Evolutionary conservation across 2,329 filamentous ascomycete species (phyloP).

Genomic region (Orbilia brochopaga): DNA sequence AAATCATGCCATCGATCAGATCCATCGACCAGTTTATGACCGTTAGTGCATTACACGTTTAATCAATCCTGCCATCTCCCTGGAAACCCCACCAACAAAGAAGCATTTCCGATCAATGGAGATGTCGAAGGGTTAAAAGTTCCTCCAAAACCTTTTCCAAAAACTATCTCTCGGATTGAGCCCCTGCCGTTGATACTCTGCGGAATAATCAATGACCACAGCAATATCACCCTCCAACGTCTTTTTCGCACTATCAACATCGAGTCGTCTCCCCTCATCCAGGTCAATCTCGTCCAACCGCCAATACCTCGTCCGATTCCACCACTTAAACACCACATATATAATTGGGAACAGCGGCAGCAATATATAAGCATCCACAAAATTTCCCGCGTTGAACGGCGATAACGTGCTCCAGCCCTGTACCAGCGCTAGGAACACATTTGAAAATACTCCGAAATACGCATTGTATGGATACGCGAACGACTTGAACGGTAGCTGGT

Average conservation of each 20-base stretch:
- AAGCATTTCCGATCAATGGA: too few relatives aligned
- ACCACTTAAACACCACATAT: slow-evolving; percentile 64
- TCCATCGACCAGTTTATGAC: too few relatives aligned
- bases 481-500: slow-evolving; percentile 41
- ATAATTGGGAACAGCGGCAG: slow-evolving; percentile 67
- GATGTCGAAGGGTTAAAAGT: slow-evolving; percentile 43
- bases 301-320: slow-evolving; percentile 61
- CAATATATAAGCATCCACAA: slow-evolving; percentile 70
- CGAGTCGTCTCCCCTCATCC: slow-evolving; percentile 39
- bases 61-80: too few relatives aligned
- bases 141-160: slow-evolving; percentile 43
- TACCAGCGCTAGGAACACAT: slow-evolving; percentile 41
- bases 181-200: slow-evolving; percentile 32
- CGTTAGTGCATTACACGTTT: too few relatives aligned
- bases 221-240: slow-evolving; percentile 34
- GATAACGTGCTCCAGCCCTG: slow-evolving; percentile 58
- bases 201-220: slow-evolving; percentile 14
- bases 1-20: too few relatives aligned
- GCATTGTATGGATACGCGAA: slow-evolving; percentile 43
- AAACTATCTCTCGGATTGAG: slow-evolving; percentile 44
- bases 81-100: too few relatives aligned
- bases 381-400: slow-evolving; percentile 66
- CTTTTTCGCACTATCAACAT: slow-evolving; percentile 44
- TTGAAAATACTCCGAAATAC: slow-evolving; percentile 45
- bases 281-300: slow-evolving; percentile 40